Conservation (phyloP, 1,284 basidiomycete genomes). For the Boletus holoroseus region DNA sequence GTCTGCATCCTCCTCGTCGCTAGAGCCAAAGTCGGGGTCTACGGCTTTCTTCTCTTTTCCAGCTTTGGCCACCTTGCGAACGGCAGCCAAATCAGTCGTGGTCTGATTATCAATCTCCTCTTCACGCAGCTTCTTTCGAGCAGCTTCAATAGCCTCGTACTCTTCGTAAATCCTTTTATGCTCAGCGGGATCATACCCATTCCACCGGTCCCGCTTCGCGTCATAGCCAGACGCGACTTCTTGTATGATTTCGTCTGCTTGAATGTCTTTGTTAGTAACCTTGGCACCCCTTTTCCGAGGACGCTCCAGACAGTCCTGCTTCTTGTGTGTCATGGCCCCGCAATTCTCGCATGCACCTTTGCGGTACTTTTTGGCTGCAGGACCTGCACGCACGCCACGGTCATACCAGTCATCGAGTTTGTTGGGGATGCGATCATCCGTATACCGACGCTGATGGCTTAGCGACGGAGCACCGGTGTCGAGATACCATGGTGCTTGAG, state of each 20-base stretch:
- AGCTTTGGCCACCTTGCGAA: slow-evolving; percentile 79
- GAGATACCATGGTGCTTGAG: slow-evolving; percentile 98
- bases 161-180: slow-evolving; percentile 89
- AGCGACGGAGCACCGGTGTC: slow-evolving; percentile 88
- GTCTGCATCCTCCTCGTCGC: slow-evolving; percentile 91
- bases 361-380: slow-evolving; percentile 91
- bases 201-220: slow-evolving; percentile 97
- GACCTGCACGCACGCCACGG: slow-evolving; percentile 80
- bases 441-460: slow-evolving; percentile 85
- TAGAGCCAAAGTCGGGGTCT: slow-evolving; percentile 93
- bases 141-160: slow-evolving; percentile 89
- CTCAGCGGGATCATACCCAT: slow-evolving; percentile 89
- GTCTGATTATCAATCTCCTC: slow-evolving; percentile 97
- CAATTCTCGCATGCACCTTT: slow-evolving; percentile 99
- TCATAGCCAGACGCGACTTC: slow-evolving; percentile 81
- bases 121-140: slow-evolving; percentile 84
- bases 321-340: slow-evolving; percentile 92
- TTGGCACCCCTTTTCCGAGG: slow-evolving; percentile 95
- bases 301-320: slow-evolving; percentile 89
- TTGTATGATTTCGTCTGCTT: slow-evolving; percentile 86
- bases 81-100: slow-evolving; percentile 79
- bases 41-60: slow-evolving; percentile 58
- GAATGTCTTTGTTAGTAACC: slow-evolving; percentile 87
- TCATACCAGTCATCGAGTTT: slow-evolving; percentile 92
- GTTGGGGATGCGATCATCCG: slow-evolving; percentile 57